Percentiles rank a stretch among this genome's conserved stretches.
These are phyloP conservation scores for Eremothecium gossypii DNA, from an alignment of 1,139 yeast genomes.

Conservation along the genomic window DNA sequence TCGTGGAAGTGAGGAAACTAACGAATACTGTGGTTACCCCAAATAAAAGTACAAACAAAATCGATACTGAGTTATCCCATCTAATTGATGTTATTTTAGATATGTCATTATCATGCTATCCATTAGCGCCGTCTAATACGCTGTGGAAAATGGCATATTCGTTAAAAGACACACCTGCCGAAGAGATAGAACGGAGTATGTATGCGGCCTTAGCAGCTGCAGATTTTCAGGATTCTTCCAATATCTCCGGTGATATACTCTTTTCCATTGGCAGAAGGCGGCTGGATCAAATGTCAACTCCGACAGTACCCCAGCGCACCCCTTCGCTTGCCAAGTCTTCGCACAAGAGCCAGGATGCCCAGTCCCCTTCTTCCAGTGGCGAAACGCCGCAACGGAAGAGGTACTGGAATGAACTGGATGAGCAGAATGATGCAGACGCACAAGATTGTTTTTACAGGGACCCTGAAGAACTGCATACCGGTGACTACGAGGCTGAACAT, in stretches of 20 bases:
- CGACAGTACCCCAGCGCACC: not conserved
- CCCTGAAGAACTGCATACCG: conserved; percentile 11
- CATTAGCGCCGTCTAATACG: not conserved
- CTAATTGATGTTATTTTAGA: conserved; percentile 1
- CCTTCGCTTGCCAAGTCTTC: not conserved
- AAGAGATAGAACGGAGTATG: not conserved
- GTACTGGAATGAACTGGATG: conserved; percentile 69
- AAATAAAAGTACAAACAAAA: not conserved
- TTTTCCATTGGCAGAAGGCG: not conserved
- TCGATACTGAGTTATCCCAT: not conserved
- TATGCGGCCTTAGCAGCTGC: not conserved
- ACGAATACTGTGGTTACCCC: not conserved
- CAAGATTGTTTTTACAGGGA: conserved; percentile 22
- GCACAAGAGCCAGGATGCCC: not conserved
- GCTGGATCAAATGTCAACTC: not conserved
- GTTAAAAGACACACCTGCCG: conserved; percentile 31
- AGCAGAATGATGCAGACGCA: conserved; percentile 43
- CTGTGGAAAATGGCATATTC: not conserved
- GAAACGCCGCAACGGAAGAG: conserved; percentile 33
- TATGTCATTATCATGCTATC: not conserved
- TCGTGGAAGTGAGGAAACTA: conserved; percentile 36
- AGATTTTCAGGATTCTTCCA: not conserved
- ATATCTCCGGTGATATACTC: not conserved
- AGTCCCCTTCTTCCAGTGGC: conserved; percentile 2
- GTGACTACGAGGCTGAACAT: conserved; percentile 8